Evolutionary conservation across 139 green algal species (phyloP).

Genomic region (Chlorella sp.): DNA sequence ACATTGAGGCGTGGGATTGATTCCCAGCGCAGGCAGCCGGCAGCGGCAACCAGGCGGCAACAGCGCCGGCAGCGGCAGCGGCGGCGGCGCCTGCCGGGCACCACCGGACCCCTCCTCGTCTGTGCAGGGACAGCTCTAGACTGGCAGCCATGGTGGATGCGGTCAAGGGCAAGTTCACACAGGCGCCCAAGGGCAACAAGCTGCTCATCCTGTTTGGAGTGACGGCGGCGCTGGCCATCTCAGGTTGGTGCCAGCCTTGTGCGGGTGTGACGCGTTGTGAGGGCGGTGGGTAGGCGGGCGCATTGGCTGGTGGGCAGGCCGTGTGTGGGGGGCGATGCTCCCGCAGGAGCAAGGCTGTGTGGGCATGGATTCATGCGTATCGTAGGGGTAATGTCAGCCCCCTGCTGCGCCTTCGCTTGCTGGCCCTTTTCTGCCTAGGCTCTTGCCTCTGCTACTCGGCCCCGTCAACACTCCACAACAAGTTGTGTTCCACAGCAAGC

Average conservation of each 20-base stretch:
- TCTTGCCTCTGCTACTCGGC: neutral
- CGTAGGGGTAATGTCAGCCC: too few relatives aligned
- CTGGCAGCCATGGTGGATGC: neutral
- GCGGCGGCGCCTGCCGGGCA: neutral
- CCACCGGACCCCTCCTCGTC: too few relatives aligned
- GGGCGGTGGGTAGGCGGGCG: too few relatives aligned
- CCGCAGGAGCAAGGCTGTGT: neutral
- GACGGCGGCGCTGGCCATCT: neutral
- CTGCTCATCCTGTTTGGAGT: slow-evolving; percentile 4
- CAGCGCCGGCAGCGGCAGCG: neutral
- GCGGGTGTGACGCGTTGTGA: neutral
- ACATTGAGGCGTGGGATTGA: too few relatives aligned
- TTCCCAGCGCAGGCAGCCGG: too few relatives aligned
- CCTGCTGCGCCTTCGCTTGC: neutral
- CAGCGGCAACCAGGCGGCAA: too few relatives aligned
- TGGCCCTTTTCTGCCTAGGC: neutral
- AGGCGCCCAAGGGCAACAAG: slow-evolving; percentile 16
- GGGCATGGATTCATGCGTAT: neutral
- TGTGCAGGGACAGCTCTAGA: too few relatives aligned
- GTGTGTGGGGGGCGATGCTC: neutral
- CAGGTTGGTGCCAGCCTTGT: neutral
- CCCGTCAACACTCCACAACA: too few relatives aligned
- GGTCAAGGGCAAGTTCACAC: neutral
- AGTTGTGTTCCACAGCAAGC: neutral
- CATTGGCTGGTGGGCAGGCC: neutral